A percentile compares a stretch with the other conserved stretches of the same genome.
Evolutionary conservation across 2,329 filamentous ascomycete genomes (phyloP).

Genomic region (Trichoderma atrobrunneum): DNA sequence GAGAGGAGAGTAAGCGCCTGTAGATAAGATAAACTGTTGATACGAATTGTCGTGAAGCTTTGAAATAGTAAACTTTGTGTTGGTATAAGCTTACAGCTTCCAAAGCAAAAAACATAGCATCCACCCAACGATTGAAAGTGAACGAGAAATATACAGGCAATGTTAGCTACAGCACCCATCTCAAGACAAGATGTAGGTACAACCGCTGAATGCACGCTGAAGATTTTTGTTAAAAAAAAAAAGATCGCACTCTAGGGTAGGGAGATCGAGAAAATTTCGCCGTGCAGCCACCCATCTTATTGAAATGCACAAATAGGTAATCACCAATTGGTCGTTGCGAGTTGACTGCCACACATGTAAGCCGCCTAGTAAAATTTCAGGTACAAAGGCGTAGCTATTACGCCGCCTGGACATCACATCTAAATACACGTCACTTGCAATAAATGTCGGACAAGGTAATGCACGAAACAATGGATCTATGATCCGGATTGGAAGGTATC

Average conservation of each 20-base stretch:
- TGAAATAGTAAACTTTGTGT: neutral
- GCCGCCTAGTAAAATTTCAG: neutral
- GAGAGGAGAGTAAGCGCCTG: neutral
- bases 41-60: neutral
- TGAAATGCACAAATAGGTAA: neutral
- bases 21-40: neutral
- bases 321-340: neutral
- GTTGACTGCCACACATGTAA: neutral
- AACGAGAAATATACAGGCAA: neutral
- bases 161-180: neutral
- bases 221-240: neutral
- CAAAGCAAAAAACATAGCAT: neutral
- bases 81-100: neutral
- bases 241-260: neutral
- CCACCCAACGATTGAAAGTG: neutral
- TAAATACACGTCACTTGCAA: neutral
- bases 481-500: conserved; percentile 33
- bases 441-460: neutral
- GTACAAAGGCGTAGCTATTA: neutral
- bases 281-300: neutral
- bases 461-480: conserved; percentile 16
- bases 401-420: neutral
- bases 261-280: neutral
- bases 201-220: accelerated
- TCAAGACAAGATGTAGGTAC: neutral